Evolutionary conservation across 495 filamentous ascomycete genomes (phyloP), one percentile per base, ranked within the genome.

Genomic region (Penicillium crystallinum): DNA sequence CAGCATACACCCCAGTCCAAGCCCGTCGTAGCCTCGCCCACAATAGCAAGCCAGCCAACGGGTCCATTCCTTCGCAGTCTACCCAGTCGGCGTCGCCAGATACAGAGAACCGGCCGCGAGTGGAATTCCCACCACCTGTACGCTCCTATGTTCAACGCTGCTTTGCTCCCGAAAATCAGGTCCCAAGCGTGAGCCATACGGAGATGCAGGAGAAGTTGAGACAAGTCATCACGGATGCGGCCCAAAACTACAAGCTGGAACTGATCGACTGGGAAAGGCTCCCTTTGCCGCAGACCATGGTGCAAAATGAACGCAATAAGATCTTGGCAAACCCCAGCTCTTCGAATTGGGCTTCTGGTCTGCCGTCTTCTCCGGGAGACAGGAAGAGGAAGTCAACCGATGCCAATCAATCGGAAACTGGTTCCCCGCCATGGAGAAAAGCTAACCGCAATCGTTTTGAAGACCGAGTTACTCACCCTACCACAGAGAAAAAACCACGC

Each of bases 191-290:
- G 21, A 65, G 67, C 42, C 75, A 74, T 49, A 57, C 74, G 33
- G 89, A 93, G 27, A 88, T 96, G 78, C 86, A 96, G 63, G 73
- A 74, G 48, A 95, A 90, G 59, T 73, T 97, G 46, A 96, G 92
- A 70, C 66, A 86, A 19, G 83, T 90, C 59, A 97, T 99, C 59
- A 86, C 86, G 43, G 74, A 81, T 25, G 89, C 89, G 33, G 89
- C 88, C 51, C 84, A 90, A 56, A 74, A 69, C 54, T 74, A 86
- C 46, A 77, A 77, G 39, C 78, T 97, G 58, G 74, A 83, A 62
- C 75, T 72, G 14, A 80, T 88, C 54, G 81, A 97, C 74, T 99
- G 93, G 93, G 81, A 85, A 42, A 77, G 72, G 18, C 76, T 91
- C 74, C 86, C 87, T 14, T 71, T 97, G n/a, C 93, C 93, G 0